Conservation (phyloP, 2,329 filamentous ascomycete genomes). For the Neonectria faginata region DNA sequence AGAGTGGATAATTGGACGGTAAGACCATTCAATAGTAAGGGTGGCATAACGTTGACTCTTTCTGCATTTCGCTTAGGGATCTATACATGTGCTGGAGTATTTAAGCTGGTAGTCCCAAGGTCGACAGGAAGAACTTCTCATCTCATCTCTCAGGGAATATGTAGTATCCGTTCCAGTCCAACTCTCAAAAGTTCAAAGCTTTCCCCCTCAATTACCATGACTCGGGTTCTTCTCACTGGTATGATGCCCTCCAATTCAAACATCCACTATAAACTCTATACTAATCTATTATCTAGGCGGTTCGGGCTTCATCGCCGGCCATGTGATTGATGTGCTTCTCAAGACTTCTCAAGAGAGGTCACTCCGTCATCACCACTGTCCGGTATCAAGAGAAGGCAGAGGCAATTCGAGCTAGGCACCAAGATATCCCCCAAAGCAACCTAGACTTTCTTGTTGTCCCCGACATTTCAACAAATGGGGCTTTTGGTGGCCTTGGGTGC, state of each 20-base stretch:
- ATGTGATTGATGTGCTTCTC: conserved; percentile 18
- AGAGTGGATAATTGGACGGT: no score
- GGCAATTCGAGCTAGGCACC: conserved; percentile 1
- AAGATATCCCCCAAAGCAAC: neutral
- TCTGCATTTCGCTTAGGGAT: no score
- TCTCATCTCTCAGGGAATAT: no score
- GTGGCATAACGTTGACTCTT: no score
- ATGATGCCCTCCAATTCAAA: neutral
- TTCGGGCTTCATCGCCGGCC: conserved; percentile 17
- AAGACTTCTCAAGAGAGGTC: conserved; percentile 18
- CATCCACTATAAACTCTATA: neutral
- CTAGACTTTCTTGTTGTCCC: conserved; percentile 14
- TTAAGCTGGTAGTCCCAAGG: no score
- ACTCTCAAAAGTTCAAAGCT: neutral
- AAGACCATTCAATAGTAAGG: no score
- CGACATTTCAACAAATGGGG: conserved; percentile 1
- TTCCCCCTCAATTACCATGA: conserved; percentile 1
- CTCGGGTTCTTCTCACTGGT: conserved; percentile 10
- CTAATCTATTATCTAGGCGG: neutral
- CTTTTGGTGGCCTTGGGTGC: neutral
- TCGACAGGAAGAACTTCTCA: no score
- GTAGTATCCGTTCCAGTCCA: no score
- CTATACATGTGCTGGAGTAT: no score
- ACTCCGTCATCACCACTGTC: conserved; percentile 18
- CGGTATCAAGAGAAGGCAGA: conserved; percentile 11